Base-by-base conservation (phyloP, 805 yeast genomes). In the Cyberlindnera lachancei region DNA sequence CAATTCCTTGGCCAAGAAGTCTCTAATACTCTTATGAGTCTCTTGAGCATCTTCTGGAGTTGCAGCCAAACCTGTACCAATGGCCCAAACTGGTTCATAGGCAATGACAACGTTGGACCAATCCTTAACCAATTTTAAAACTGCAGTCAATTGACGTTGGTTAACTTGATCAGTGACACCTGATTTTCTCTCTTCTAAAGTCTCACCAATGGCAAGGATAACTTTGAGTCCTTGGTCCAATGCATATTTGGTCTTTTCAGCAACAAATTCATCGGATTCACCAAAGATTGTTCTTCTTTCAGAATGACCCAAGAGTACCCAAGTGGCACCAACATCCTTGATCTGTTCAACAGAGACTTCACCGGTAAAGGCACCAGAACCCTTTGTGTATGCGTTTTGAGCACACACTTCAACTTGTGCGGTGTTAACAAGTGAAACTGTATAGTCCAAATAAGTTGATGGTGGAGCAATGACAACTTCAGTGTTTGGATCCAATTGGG, bases 31-130 rank as follows among this genome's bases (percentile, higher is more conserved):
- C 59, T 74, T 73, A 71, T 92, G 98, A 56, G 92, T 85, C 48
- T 79, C 86, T 71, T 92, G 96, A 50, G 98, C 98, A 60, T 92
- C 98, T 49, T 82, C 84, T 50, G 98, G 87, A 52, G 98, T 92
- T 42, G 98, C 97, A 54, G 97, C 96, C 58, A 92, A 77, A 59
- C 98, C 98, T 52, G 97, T 88, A 63, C 98, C 98, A 54, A 92
- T 92, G 53, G 98, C 98, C 98, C 98, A 92, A 50, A 92, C 95
- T 53, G 98, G 98, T 72, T 92, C 98, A 70, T 92, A 92, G 56
- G 98, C 98, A 62, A 92, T 68, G 46, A 92, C 97, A 48, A 92
- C 71, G 63, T 83, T 73, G 44, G 81, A 54, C 97, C 97, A 90
- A 78, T 88, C 96, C 52, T 59, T 53, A 43, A 86, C 79, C 41